phyloP scores from a whole-genome alignment of 768 basidiomycete genomes.

The Crucibulum laeve region DNA sequence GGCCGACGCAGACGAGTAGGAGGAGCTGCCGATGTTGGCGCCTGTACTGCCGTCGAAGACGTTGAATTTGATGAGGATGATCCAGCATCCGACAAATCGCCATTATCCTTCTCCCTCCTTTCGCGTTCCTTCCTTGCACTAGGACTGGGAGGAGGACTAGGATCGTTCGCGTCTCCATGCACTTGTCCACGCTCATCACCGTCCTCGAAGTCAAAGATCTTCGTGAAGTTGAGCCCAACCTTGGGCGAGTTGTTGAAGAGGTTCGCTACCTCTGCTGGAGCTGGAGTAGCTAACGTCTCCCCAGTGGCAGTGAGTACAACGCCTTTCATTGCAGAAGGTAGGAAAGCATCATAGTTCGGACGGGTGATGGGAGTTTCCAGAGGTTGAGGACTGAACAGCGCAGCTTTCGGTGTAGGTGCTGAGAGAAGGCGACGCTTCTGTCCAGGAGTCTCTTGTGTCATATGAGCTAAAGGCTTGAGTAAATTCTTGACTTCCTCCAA shows the following conservation, averaged over 20 bases:
- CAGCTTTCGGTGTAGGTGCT: conserved; percentile 20
- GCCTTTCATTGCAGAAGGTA: conserved; percentile 66
- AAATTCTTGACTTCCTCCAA: conserved; percentile 77
- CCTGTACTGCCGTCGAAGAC: conserved; percentile 3
- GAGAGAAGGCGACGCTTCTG: conserved; percentile 14
- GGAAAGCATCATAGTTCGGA: conserved; percentile 23
- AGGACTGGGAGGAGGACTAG: conserved; percentile 42
- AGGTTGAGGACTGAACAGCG: conserved; percentile 16
- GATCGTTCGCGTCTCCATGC: conserved; percentile 19
- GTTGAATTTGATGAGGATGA: conserved; percentile 11
- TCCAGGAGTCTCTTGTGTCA: conserved; percentile 17
- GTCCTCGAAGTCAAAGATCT: conserved; percentile 69
- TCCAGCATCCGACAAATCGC: conserved; percentile 13
- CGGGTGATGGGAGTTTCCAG: conserved; percentile 55
- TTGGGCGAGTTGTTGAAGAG: conserved; percentile 68
- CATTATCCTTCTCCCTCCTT: conserved; percentile 16
- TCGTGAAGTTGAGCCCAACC: conserved; percentile 70
- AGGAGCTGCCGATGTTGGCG: conserved; percentile 15
- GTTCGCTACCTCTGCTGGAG: conserved; percentile 58
- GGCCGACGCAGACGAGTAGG: conserved; percentile 52
- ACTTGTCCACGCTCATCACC: conserved; percentile 30
- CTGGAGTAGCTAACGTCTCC: conserved; percentile 67
- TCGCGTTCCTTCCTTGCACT: conserved; percentile 41
- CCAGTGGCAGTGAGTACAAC: conserved; percentile 80
- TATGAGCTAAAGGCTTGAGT: conserved; percentile 42